Conservation (phyloP, 2,329 filamentous ascomycete genomes). For the Epichloe coenophiala region DNA sequence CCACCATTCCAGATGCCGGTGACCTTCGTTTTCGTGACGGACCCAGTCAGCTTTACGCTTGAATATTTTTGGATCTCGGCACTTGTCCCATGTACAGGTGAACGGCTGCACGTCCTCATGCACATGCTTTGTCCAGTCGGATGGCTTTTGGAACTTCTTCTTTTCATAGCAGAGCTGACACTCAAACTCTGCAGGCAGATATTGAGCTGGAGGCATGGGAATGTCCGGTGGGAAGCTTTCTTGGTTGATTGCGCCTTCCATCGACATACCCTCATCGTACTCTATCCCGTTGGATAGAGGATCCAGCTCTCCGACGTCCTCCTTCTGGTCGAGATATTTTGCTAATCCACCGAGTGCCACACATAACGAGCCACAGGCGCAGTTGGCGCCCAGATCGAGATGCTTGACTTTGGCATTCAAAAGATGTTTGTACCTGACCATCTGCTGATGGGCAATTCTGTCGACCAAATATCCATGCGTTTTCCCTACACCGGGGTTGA, state of each 20-base stretch:
- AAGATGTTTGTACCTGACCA: conserved; percentile 64
- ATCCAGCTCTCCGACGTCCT: conserved; percentile 46
- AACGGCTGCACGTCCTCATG: conserved; percentile 90
- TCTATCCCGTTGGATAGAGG: conserved; percentile 36
- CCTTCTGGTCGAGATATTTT: conserved; percentile 44
- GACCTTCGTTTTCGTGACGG: conserved; percentile 81
- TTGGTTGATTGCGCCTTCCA: conserved; percentile 54
- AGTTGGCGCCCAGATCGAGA: conserved; percentile 45
- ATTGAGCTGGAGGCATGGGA: conserved; percentile 63
- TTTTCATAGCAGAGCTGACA: conserved; percentile 76
- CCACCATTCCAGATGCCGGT: conserved; percentile 87
- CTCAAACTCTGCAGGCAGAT: conserved; percentile 77
- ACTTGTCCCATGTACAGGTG: conserved; percentile 77
- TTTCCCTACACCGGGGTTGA: conserved; percentile 57
- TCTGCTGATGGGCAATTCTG: conserved; percentile 70
- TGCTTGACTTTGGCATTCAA: conserved; percentile 60
- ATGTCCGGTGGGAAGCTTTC: conserved; percentile 73
- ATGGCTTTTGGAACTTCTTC: conserved; percentile 81
- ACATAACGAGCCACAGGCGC: conserved; percentile 50
- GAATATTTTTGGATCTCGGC: conserved; percentile 78
- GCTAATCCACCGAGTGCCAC: conserved; percentile 53
- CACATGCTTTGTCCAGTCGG: conserved; percentile 94
- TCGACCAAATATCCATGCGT: conserved; percentile 54
- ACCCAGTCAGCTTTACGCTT: conserved; percentile 96
- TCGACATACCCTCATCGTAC: conserved; percentile 47